phyloP scores from a whole-genome alignment of 345 rosid species.

The Rhodamnia argentea region DNA sequence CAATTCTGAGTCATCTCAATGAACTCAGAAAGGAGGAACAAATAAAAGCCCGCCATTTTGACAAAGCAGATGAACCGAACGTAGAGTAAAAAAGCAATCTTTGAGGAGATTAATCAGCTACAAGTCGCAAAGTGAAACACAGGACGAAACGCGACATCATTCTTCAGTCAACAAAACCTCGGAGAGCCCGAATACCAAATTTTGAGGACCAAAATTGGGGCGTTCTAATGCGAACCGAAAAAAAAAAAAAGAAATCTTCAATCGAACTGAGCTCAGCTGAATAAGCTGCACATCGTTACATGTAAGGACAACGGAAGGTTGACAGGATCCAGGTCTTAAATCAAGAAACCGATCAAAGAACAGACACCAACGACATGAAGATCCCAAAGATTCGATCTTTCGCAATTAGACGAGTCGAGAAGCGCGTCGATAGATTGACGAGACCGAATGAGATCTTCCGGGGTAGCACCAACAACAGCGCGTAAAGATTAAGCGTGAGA shows the following conservation, averaged over 20 bases:
- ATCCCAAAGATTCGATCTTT: constrained; percentile 2
- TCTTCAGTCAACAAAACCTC: background rate
- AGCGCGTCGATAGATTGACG: background rate
- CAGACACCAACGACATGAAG: background rate
- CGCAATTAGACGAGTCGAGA: background rate
- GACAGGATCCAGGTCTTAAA: background rate
- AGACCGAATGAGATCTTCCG: background rate
- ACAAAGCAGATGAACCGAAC: background rate
- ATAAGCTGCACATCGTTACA: background rate
- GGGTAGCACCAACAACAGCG: background rate
- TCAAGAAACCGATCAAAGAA: background rate
- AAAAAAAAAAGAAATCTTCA: background rate
- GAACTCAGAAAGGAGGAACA: background rate
- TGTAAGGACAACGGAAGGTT: background rate
- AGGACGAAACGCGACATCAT: background rate
- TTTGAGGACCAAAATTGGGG: no score
- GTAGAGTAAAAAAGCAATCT: background rate
- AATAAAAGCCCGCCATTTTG: background rate
- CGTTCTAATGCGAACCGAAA: no score
- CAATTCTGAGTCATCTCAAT: background rate
- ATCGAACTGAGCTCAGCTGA: background rate
- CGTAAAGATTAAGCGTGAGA: background rate
- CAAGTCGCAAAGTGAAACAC: background rate
- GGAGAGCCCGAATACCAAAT: no score
- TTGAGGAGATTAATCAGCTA: background rate